Evolutionary conservation across 495 filamentous ascomycete species (phyloP).

Genomic region (Chlorociboria aeruginascens): DNA sequence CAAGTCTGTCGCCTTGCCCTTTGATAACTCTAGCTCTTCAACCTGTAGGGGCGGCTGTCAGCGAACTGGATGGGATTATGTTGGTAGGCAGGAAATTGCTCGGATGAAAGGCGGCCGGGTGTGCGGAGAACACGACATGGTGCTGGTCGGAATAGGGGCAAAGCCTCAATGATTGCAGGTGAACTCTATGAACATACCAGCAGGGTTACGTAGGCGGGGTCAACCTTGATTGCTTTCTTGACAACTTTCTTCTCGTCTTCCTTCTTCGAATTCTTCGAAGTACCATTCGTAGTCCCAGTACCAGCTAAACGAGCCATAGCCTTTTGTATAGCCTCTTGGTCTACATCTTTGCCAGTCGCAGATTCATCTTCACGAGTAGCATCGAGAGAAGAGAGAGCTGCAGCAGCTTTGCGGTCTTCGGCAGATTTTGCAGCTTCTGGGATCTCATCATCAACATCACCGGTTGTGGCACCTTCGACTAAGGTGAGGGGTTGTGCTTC

Average conservation of each 20-base stretch:
- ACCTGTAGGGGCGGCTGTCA: constrained; percentile 36
- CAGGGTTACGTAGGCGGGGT: constrained; percentile 50
- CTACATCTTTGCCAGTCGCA: constrained; percentile 42
- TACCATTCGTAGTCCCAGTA: constrained; percentile 22
- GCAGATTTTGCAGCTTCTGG: constrained; percentile 54
- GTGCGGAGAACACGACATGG: too few species aligned
- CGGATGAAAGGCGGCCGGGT: too few species aligned
- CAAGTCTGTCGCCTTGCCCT: constrained; percentile 72
- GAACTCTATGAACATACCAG: constrained; percentile 35
- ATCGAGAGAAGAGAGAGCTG: constrained; percentile 70
- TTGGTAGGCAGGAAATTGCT: too few species aligned
- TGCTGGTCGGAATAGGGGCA: too few species aligned
- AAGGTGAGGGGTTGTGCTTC: constrained; percentile 44
- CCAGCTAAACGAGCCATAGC: constrained; percentile 63
- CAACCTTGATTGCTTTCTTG: constrained; percentile 52
- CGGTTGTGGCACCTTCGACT: constrained; percentile 44
- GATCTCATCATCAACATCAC: constrained; percentile 47
- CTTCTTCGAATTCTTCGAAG: constrained; percentile 20
- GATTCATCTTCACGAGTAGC: constrained; percentile 43
- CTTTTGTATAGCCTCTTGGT: constrained; percentile 72
- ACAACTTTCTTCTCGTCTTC: constrained; percentile 31
- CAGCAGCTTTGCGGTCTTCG: constrained; percentile 85
- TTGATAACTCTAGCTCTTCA: constrained; percentile 67
- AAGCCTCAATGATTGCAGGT: too few species aligned
- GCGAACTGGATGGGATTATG: not conserved